Evolutionary conservation across 345 rosid genomes (phyloP).

Genomic region (Populus euphratica): DNA sequence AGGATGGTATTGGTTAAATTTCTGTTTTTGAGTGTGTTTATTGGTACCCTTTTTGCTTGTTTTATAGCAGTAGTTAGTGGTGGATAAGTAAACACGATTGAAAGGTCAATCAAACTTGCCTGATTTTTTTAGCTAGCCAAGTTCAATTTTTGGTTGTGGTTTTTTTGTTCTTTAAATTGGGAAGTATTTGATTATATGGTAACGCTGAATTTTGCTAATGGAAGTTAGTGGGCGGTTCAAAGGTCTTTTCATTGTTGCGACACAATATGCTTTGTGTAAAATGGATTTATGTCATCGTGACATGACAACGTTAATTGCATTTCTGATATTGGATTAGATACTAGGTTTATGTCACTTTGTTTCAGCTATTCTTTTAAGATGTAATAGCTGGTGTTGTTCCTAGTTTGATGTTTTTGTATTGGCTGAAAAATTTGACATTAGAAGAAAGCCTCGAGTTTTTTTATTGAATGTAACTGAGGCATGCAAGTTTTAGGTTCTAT

Average conservation of each 20-base stretch:
- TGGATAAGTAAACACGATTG: background rate
- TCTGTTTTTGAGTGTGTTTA: constrained; percentile 1
- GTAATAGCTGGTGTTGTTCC: too few relatives aligned
- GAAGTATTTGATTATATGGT: background rate
- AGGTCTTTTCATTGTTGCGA: background rate
- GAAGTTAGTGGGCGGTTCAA: background rate
- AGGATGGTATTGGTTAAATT: constrained; percentile 3
- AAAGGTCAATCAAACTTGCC: too few relatives aligned
- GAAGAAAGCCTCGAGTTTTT: too few relatives aligned
- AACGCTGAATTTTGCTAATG: background rate
- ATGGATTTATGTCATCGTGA: background rate
- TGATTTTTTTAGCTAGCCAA: background rate
- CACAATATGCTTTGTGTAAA: background rate
- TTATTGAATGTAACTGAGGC: too few relatives aligned
- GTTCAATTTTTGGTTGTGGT: constrained; percentile 2
- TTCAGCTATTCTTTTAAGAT: too few relatives aligned
- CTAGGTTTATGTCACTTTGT: too few relatives aligned
- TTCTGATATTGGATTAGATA: background rate
- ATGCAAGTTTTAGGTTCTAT: too few relatives aligned
- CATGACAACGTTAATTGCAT: background rate
- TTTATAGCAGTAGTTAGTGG: background rate
- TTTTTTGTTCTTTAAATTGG: background rate
- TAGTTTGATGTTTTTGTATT: too few relatives aligned
- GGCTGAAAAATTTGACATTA: too few relatives aligned
- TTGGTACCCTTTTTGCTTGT: background rate